These are phyloP conservation scores for Colletotrichum sp. DNA, from an alignment of 2,329 filamentous ascomycete genomes.

Conservation along the genomic window DNA sequence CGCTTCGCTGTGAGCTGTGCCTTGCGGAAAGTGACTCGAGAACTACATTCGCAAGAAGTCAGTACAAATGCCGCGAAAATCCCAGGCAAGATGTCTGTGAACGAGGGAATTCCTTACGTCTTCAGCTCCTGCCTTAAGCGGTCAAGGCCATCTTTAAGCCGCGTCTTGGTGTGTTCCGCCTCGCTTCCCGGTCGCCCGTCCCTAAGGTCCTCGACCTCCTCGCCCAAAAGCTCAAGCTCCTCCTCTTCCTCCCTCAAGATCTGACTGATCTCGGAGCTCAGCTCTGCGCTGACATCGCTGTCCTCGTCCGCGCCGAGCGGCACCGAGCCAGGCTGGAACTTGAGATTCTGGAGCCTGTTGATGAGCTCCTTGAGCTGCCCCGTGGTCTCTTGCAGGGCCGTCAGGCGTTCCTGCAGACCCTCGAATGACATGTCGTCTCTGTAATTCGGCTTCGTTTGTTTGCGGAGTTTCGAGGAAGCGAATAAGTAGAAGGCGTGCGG, in stretches of 20 bases:
- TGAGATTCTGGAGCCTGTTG: slow-evolving; percentile 60
- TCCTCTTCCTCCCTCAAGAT: slow-evolving; percentile 80
- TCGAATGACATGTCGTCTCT: slow-evolving; percentile 56
- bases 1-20: slow-evolving; percentile 82
- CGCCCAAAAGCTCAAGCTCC: slow-evolving; percentile 79
- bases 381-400: slow-evolving; percentile 65
- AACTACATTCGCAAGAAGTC: slow-evolving; percentile 35
- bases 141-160: slow-evolving; percentile 69
- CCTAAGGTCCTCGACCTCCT: slow-evolving; percentile 77
- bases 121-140: slow-evolving; percentile 74
- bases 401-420: slow-evolving; percentile 65
- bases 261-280: slow-evolving; percentile 81
- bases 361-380: slow-evolving; percentile 64
- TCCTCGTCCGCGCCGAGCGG: slow-evolving; percentile 55
- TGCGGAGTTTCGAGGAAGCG: neutral
- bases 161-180: slow-evolving; percentile 66
- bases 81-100: neutral
- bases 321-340: slow-evolving; percentile 63
- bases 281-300: slow-evolving; percentile 67
- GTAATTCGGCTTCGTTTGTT: neutral
- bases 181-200: slow-evolving; percentile 54
- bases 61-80: slow-evolving; percentile 21
- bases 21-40: slow-evolving; percentile 74
- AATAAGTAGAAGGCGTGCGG: neutral
- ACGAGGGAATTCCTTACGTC: slow-evolving; percentile 52